Evolutionary conservation across 768 basidiomycete species (phyloP), one percentile per base, ranked within the genome.

Genomic region (Peribolospora kevripleyi): DNA sequence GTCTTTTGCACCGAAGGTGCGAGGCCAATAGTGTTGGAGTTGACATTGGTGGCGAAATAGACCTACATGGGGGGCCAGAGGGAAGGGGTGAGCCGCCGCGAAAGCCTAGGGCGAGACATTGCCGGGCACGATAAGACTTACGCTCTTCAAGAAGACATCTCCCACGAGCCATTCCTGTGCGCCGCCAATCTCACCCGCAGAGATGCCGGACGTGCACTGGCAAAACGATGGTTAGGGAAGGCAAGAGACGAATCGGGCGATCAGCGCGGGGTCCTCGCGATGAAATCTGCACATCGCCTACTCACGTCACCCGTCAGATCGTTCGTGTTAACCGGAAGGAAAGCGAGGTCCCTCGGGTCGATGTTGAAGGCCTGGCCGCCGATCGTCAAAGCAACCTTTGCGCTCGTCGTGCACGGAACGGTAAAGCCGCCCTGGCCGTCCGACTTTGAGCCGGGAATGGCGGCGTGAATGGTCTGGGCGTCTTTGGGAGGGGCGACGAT

Each of bases 151-250:
- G 37, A 82, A 82, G 37, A 78, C 77, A 60, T 80, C 82, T 39
- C 78, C 69, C 57, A 81, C 78, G 57, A 85, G 73, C 81, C 80
- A 84, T 60, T 79, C 73, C 3, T 68, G 73, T 8, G 70, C 67
- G 55, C 73, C 75, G 47, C 75, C 78, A 46, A 83, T 68, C 48
- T 73, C 65, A 4, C 80, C 79, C 7, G 77, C 68, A 8, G 74
- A 70, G 63, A 88, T 80, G 11, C 82, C 80, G 53, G 80, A 81
- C 8, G 75, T 61, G 65, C 85, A 88, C 7, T 57, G 40, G 14
- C 25, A 1, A 1, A 25, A 25, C 59, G 57, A 25, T 45, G 40
- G 25, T 14, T 54, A 53, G 48, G 51, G 42, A 2, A 41, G 50
- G 14, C 52, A 14, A 41, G 36, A 11, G 8, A 55, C 46, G 5